Evolutionary conservation across 176 grass and related monocot species (phyloP).

Genomic region (Microstegium vimineum): DNA sequence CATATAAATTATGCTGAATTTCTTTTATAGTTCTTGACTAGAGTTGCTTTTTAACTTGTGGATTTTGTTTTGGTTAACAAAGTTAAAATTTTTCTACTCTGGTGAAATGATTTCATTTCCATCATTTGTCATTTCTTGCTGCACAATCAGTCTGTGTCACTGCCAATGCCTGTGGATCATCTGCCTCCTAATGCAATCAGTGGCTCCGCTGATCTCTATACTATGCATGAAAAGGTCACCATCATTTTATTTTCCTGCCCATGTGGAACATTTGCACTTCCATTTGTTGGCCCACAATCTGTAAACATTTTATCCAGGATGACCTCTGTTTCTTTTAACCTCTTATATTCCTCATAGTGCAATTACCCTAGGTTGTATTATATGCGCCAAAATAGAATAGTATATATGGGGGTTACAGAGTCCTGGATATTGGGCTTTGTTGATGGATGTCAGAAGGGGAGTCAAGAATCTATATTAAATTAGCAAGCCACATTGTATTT

Average conservation of each 20-base stretch:
- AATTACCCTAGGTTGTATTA: background rate
- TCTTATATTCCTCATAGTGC: background rate
- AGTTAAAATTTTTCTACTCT: constrained; percentile 3
- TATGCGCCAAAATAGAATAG: background rate
- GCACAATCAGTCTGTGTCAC: constrained; percentile 4
- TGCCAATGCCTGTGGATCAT: background rate
- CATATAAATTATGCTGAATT: background rate
- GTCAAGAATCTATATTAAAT: background rate
- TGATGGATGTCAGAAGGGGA: background rate
- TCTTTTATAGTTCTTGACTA: background rate
- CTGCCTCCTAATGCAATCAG: background rate
- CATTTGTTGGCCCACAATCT: background rate
- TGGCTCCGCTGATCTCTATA: background rate
- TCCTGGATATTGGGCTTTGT: background rate
- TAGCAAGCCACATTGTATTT: background rate
- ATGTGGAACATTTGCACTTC: background rate
- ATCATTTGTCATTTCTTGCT: background rate
- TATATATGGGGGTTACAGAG: background rate
- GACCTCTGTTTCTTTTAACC: background rate
- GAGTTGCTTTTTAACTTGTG: constrained; percentile 7
- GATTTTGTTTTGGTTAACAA: constrained; percentile 19
- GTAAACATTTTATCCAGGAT: background rate
- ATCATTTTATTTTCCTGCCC: constrained; percentile 1
- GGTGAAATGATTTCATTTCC: background rate
- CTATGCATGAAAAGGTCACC: background rate